These are phyloP conservation scores for Wickerhamiella sergipiensis DNA, from an alignment of 805 yeast species.

Conservation along the genomic window DNA sequence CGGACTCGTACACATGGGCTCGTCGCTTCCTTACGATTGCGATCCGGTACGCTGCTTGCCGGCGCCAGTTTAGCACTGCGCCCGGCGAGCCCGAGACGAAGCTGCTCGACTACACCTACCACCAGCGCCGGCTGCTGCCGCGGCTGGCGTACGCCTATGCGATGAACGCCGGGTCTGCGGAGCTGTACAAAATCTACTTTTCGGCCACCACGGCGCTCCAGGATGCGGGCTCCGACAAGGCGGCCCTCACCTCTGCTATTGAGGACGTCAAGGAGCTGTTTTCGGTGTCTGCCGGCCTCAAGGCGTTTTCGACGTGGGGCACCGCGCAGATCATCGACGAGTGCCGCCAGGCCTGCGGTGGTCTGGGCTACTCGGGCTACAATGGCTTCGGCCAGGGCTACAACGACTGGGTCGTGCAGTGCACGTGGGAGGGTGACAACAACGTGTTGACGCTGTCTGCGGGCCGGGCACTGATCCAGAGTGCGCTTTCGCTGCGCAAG, in stretches of 20 bases:
- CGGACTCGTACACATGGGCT: slow-evolving; percentile 64
- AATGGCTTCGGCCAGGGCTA: slow-evolving; percentile 74
- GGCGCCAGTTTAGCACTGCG: slow-evolving; percentile 56
- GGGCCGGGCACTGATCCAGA: slow-evolving; percentile 55
- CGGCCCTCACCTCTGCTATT: slow-evolving; percentile 34
- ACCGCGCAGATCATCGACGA: slow-evolving; percentile 63
- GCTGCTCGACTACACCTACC: slow-evolving; percentile 69
- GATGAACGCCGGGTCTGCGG: slow-evolving; percentile 50
- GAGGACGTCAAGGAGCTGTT: slow-evolving; percentile 54
- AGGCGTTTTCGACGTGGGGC: slow-evolving; percentile 74
- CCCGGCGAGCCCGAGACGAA: slow-evolving; percentile 38
- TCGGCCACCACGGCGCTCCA: slow-evolving; percentile 38
- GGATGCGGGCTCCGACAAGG: slow-evolving; percentile 18
- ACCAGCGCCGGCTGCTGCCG: slow-evolving; percentile 73
- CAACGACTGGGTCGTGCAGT: slow-evolving; percentile 81
- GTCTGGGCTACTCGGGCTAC: slow-evolving; percentile 79
- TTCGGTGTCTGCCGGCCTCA: slow-evolving; percentile 66
- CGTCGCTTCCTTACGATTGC: slow-evolving; percentile 68
- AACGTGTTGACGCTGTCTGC: slow-evolving; percentile 63
- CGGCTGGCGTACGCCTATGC: slow-evolving; percentile 60
- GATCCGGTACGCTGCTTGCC: slow-evolving; percentile 64
- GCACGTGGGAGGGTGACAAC: slow-evolving; percentile 94
- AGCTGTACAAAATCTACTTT: slow-evolving; percentile 39
- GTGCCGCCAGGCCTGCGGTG: slow-evolving; percentile 80
- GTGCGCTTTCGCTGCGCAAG: slow-evolving; percentile 26